Percentiles rank a stretch among this genome's conserved stretches.
Conservation (phyloP, 495 filamentous ascomycete species). For the Ramalina intermedia region DNA sequence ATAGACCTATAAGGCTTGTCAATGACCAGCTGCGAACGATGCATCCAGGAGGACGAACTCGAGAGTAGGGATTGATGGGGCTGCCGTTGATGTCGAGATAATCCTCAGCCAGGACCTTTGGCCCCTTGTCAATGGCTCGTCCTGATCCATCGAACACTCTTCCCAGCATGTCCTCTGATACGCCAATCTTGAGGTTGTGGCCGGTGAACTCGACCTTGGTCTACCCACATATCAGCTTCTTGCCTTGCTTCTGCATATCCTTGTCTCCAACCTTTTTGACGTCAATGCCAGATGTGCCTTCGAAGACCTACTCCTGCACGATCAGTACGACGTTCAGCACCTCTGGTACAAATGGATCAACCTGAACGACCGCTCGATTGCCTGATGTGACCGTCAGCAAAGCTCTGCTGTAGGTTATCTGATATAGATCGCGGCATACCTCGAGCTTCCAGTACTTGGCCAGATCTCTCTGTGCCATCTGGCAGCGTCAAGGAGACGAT, state of each 20-base stretch:
- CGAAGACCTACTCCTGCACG: slow-evolving; percentile 60
- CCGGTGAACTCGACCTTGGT: slow-evolving; percentile 96
- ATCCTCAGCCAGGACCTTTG: slow-evolving; percentile 94
- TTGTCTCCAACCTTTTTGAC: slow-evolving; percentile 70
- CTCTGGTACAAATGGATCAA: slow-evolving; percentile 20
- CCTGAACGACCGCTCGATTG: slow-evolving; percentile 82
- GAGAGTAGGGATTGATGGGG: slow-evolving; percentile 95
- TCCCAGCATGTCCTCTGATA: slow-evolving; percentile 98
- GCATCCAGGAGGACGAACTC: slow-evolving; percentile 39
- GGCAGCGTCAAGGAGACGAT: slow-evolving; percentile 92
- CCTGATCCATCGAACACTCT: slow-evolving; percentile 98
- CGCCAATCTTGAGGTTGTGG: slow-evolving; percentile 91
- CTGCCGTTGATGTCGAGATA: slow-evolving; percentile 98
- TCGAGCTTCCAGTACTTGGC: slow-evolving; percentile 94
- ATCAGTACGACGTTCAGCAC: neutral
- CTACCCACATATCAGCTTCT: slow-evolving; percentile 28
- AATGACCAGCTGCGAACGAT: slow-evolving; percentile 10
- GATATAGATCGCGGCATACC: slow-evolving; percentile 35
- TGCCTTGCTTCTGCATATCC: neutral
- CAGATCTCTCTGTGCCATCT: slow-evolving; percentile 85
- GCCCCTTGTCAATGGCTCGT: slow-evolving; percentile 93
- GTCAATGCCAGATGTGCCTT: slow-evolving; percentile 93
- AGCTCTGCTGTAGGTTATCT: neutral
- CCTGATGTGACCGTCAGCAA: slow-evolving; percentile 33
- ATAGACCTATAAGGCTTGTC: slow-evolving; percentile 49